Evolutionary conservation across 192 early-diverging fungal species (phyloP), one percentile per base, ranked within the genome.

Genomic region (Cetraspora pellucida): DNA sequence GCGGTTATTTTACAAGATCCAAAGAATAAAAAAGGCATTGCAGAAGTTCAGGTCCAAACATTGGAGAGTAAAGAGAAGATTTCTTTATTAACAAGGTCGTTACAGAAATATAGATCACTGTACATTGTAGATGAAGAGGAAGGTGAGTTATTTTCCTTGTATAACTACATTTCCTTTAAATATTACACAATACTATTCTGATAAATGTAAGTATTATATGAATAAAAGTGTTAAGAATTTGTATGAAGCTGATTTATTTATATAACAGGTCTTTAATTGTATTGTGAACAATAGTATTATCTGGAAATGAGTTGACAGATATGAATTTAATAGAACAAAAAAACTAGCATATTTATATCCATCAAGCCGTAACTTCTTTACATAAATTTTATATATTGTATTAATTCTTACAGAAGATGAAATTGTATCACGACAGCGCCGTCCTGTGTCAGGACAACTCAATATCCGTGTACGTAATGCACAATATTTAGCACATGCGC

Each of bases 31-130:
- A 87, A 86, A 59, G 79, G 83, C 43, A 63, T 86, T n/a, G 81
- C 80, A 17, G 89, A 89, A 47, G 84, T 91, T 44, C 77, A 84
- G 27, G 80, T 80, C 2, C 87, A 88, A 59, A 80, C 88, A n/a
- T 77, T 85, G 68, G 90, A 91, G 79, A 90, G 89, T 79, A 90
- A 89, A 75, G 94, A 93, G 79, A 95, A 93, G 74, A 87, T 95
- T 64, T 85, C 84, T 11, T 80, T 93, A 23, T 82, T 95, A 50
- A 90, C 89, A 74, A 85, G 87, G 25, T 89, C 93, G 30, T 87
- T 93, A 60, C 90, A 95, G 78, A 90, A 91, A 81, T 98, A 98
- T 85, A 90, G 93, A 80, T 85, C 91, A 21, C 84, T 99, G 13
- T 94, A 93, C 79, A 89, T 97, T 52, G 88, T 86, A 46, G 89